Percentiles rank a stretch among this genome's conserved stretches.
Evolutionary conservation across 805 yeast species (phyloP).

Genomic region (Naumovozyma castellii): DNA sequence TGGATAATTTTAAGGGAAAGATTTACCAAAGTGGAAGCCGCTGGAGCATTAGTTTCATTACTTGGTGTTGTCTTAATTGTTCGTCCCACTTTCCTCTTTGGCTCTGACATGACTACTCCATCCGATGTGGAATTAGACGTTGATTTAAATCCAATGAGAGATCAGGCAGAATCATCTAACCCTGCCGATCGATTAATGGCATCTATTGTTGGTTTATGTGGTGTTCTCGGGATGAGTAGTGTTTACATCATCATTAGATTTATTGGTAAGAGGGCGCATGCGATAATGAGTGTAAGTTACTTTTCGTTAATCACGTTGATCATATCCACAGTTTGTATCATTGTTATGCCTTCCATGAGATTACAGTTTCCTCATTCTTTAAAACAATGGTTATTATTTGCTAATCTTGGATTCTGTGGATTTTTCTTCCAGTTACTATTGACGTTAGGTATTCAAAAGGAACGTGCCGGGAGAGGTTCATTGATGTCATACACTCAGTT

Average conservation of each 20-base stretch:
- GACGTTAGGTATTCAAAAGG: constrained; percentile 78
- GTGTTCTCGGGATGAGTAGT: constrained; percentile 59
- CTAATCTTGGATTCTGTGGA: constrained; percentile 62
- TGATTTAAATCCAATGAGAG: not conserved
- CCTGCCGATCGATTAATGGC: constrained; percentile 53
- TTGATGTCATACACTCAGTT: constrained; percentile 69
- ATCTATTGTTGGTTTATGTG: constrained; percentile 50
- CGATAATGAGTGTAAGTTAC: constrained; percentile 68
- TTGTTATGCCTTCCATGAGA: constrained; percentile 46
- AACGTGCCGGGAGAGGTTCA: constrained; percentile 65
- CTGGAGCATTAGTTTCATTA: constrained; percentile 60
- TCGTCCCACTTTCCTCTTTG: constrained; percentile 66
- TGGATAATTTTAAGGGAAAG: constrained; percentile 56
- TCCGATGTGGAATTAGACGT: not conserved
- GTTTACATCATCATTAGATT: constrained; percentile 65
- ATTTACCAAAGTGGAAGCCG: constrained; percentile 56
- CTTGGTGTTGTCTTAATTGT: constrained; percentile 74
- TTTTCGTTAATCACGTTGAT: constrained; percentile 56
- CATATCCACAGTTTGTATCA: constrained; percentile 43
- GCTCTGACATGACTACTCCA: constrained; percentile 18
- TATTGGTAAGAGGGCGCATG: constrained; percentile 73
- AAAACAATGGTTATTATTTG: constrained; percentile 58
- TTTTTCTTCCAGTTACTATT: constrained; percentile 71
- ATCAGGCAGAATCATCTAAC: constrained; percentile 39
- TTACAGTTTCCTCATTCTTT: constrained; percentile 53